These are phyloP conservation scores for Fomitopsis pulvina DNA, from an alignment of 768 basidiomycete species.

Conservation along the genomic window DNA sequence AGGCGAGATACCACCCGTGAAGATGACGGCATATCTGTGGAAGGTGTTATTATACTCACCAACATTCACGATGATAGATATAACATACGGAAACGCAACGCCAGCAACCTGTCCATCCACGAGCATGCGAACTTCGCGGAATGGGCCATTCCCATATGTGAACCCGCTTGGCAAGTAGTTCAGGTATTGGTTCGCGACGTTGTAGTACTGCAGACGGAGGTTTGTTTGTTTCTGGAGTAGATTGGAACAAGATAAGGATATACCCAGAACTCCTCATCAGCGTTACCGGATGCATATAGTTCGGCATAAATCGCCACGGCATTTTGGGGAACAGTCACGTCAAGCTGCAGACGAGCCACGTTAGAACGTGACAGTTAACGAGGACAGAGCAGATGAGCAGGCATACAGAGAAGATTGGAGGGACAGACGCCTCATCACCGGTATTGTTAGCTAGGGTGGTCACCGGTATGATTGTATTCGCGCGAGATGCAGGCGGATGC, in stretches of 20 bases:
- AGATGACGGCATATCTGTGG: constrained; percentile 36
- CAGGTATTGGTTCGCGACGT: constrained; percentile 56
- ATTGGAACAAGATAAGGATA: constrained; percentile 6
- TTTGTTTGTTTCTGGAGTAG: neutral
- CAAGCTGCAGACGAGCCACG: constrained; percentile 34
- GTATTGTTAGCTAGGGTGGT: constrained; percentile 57
- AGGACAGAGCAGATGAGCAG: neutral
- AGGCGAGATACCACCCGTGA: constrained; percentile 71
- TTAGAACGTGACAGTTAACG: neutral
- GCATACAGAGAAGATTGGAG: constrained; percentile 62
- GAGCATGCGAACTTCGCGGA: constrained; percentile 56
- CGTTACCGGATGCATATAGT: constrained; percentile 62
- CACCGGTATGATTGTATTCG: constrained; percentile 64
- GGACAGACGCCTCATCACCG: constrained; percentile 70
- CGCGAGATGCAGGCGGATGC: constrained; percentile 52
- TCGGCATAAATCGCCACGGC: constrained; percentile 64
- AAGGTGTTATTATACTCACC: constrained; percentile 13
- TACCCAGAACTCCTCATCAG: constrained; percentile 76
- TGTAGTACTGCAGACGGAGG: constrained; percentile 50
- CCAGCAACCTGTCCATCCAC: constrained; percentile 52
- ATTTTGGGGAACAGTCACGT: constrained; percentile 65
- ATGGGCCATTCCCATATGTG: constrained; percentile 46
- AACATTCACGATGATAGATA: constrained; percentile 1
- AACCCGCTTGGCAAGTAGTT: constrained; percentile 42
- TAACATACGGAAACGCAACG: constrained; percentile 46